Evolutionary conservation across 2,329 filamentous ascomycete genomes (phyloP).

Genomic region (Penicillium sp.): DNA sequence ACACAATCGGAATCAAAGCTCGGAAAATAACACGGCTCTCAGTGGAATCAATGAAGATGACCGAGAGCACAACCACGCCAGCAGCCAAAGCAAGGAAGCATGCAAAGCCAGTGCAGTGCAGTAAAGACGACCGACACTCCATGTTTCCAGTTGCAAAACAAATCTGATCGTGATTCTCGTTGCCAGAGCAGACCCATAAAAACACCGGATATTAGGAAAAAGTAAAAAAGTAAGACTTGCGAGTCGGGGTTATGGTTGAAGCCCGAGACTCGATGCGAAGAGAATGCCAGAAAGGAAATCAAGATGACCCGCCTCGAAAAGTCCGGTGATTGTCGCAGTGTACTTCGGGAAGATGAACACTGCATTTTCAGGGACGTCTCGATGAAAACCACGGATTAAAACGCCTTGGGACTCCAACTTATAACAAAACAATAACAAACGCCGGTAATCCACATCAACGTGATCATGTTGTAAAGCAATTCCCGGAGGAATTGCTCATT

Average conservation of each 20-base stretch:
- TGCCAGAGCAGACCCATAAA: background rate
- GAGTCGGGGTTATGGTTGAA: conserved; percentile 13
- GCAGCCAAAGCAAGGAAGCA: conserved; percentile 7
- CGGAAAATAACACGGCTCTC: conserved; percentile 10
- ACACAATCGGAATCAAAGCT: background rate
- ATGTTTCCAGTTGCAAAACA: background rate
- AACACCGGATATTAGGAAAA: conserved; percentile 14
- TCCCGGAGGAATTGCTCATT: conserved; percentile 3
- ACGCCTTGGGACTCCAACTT: conserved; percentile 1
- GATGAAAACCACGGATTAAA: background rate
- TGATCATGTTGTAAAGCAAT: conserved; percentile 10
- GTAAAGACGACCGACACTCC: conserved; percentile 35
- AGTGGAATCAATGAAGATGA: conserved; percentile 36
- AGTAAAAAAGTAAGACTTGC: conserved; percentile 8
- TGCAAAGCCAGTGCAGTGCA: conserved; percentile 32
- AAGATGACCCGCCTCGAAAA: background rate
- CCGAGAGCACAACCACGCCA: conserved; percentile 19
- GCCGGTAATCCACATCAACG: conserved; percentile 1
- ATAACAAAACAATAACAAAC: background rate
- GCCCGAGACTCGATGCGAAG: conserved; percentile 12
- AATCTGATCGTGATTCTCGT: background rate
- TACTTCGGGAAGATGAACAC: background rate
- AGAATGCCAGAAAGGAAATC: conserved; percentile 6
- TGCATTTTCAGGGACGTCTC: conserved; percentile 1
- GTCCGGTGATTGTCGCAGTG: conserved; percentile 3